Base-by-base conservation (phyloP, 164 flowering plant genomes). In the Berberis thunbergii region DNA sequence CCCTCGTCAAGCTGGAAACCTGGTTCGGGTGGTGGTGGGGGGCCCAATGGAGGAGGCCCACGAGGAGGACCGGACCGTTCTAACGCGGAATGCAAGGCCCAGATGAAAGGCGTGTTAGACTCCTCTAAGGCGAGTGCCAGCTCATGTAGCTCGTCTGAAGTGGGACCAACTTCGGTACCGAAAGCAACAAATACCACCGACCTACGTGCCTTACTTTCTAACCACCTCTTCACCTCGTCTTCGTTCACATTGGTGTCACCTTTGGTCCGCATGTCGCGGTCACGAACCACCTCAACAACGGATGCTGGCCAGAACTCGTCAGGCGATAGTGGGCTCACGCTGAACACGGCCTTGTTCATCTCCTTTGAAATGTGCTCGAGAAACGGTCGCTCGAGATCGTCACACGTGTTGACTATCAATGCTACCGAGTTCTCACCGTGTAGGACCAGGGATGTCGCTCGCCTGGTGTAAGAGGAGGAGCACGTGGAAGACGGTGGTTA, bases 271-370 rank as follows among this genome's bases (percentile, higher is more conserved):
- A 70, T 40, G 3, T 71, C 70, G n/a, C 70, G 48, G 44, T 81
- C 86, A 6, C 63, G 80, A 42, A 80, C 45, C 1, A 73, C 10
- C 1, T 75, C 68, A 2, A 57, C 75, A 59, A 65, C 50, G 2
- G 84, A 69, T 10, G 54, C 70, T 87, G 88, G 26, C 26, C 26
- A 88, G 57, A 72, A 86, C 44, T 75, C 66, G 5, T 76, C 80
- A 1, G 90, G 92, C 58, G 84, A 57, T 7, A 88, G 77, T 2
- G 90, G 96, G 7, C 92, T 89, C 4, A 86, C 81, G 1, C 87
- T 81, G 73, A 76, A 79, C 2, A 83, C 83, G 12, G 88, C 87
- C 50, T 69, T 75, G 3, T 73, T 75, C 0, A 71, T 68, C 45
- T 74, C 71, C 6, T 50, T 55, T 0, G 77, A 73, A 6, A 88